Evolutionary conservation across 208 protist species (phyloP).

Genomic region (Acanthamoeba lugdunensis): DNA sequence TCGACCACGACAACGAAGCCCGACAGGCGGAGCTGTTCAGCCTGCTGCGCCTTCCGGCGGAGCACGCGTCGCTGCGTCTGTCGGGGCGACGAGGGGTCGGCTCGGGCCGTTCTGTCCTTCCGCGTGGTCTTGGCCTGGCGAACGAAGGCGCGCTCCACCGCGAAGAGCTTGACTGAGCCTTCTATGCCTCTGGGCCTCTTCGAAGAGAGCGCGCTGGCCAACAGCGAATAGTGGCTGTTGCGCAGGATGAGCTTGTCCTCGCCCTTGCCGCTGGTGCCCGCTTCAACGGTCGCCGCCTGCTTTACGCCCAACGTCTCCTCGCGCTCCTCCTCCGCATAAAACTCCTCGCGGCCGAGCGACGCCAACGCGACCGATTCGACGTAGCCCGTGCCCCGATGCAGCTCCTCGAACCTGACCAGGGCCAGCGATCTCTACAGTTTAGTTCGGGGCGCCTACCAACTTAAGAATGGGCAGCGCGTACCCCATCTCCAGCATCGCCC

Average conservation of each 20-base stretch:
- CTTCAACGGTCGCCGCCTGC: neutral
- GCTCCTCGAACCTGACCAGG: neutral
- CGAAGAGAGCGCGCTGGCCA: neutral
- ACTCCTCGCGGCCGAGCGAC: neutral
- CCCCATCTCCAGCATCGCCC: constrained; percentile 34
- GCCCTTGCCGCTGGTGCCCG: neutral
- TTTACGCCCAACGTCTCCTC: neutral
- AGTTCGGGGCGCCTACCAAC: neutral
- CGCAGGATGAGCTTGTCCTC: neutral
- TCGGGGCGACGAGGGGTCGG: neutral
- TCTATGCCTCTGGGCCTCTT: neutral
- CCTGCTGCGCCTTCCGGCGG: neutral
- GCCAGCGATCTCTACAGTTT: neutral
- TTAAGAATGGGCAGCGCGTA: neutral
- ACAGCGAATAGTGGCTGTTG: neutral
- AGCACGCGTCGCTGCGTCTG: neutral
- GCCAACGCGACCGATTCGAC: neutral
- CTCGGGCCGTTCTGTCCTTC: neutral
- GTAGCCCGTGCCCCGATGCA: neutral
- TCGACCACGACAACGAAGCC: neutral
- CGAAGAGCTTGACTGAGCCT: neutral
- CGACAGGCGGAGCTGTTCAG: neutral
- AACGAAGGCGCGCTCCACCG: neutral
- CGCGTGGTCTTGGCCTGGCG: neutral
- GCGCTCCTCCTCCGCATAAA: constrained; percentile 19